Evolutionary conservation across 1,284 basidiomycete genomes (phyloP).

Genomic region (Singerocomus rubriflavus): DNA sequence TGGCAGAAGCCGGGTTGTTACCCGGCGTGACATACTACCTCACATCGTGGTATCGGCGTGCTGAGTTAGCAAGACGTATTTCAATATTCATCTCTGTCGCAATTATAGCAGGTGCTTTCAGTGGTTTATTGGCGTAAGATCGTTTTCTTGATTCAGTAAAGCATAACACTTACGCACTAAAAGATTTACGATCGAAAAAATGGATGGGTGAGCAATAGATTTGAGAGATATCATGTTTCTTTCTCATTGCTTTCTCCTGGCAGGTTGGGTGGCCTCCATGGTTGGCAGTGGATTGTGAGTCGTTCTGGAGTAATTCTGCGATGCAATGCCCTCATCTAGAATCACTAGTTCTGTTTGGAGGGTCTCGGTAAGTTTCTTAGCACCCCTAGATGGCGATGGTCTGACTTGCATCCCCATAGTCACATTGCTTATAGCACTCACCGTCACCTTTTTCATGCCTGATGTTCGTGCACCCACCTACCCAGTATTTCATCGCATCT

Average conservation of each 20-base stretch:
- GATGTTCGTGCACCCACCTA: constrained; percentile 33
- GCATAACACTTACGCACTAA: constrained; percentile 4
- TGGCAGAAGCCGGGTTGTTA: constrained; percentile 18
- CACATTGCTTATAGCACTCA: constrained; percentile 38
- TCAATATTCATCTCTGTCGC: constrained; percentile 15
- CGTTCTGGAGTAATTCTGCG: not conserved
- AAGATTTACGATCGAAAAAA: constrained; percentile 17
- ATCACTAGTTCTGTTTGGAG: constrained; percentile 33
- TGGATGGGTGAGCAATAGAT: constrained; percentile 13
- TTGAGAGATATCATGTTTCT: not conserved
- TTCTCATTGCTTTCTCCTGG: not conserved
- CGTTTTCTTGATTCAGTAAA: not conserved
- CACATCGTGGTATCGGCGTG: constrained; percentile 20
- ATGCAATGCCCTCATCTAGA: not conserved
- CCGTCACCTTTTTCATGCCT: constrained; percentile 40
- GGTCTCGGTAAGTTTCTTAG: constrained; percentile 22
- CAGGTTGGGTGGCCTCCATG: constrained; percentile 37
- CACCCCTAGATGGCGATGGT: not conserved
- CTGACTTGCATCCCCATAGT: constrained; percentile 16
- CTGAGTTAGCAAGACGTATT: constrained; percentile 12
- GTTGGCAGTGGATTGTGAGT: constrained; percentile 49
- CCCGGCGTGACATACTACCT: constrained; percentile 20
- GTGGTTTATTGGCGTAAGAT: constrained; percentile 20
- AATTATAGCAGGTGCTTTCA: constrained; percentile 16
- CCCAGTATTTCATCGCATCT: not conserved